phyloP scores from a whole-genome alignment of 2,329 filamentous ascomycete genomes.

The Sclerotinia trifoliorum region DNA sequence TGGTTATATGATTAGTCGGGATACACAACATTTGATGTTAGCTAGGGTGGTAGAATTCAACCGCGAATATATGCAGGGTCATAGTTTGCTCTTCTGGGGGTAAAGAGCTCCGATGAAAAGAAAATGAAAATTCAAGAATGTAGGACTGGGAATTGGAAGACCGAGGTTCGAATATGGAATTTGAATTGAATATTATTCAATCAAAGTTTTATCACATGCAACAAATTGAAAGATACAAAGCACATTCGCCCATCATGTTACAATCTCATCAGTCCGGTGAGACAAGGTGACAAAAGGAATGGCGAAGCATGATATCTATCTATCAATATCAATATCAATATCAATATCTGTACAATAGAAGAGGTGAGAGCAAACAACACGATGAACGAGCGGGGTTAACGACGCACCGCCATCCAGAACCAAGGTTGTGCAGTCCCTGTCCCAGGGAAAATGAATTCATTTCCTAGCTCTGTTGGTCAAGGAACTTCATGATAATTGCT shows the following conservation, averaged over 20 bases:
- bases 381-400: background rate
- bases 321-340: background rate
- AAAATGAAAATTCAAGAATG: too few relatives aligned
- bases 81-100: background rate
- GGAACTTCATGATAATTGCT: background rate
- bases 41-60: background rate
- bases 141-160: background rate
- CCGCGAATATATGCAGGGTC: background rate
- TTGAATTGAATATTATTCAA: too few relatives aligned
- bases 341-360: background rate
- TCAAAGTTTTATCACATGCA: too few relatives aligned
- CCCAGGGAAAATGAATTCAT: background rate
- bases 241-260: background rate
- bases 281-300: background rate
- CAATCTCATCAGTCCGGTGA: background rate
- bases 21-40: background rate
- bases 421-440: too few relatives aligned
- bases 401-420: background rate
- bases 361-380: background rate
- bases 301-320: background rate
- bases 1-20: slow-evolving; percentile 6
- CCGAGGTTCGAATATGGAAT: background rate
- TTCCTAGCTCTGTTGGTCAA: background rate
- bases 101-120: too few relatives aligned
- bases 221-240: background rate